A percentile compares a stretch with the other conserved stretches of the same genome.
Conservation (phyloP, 352 stramenopile genomes). For the Phytophthora colocasiae region DNA sequence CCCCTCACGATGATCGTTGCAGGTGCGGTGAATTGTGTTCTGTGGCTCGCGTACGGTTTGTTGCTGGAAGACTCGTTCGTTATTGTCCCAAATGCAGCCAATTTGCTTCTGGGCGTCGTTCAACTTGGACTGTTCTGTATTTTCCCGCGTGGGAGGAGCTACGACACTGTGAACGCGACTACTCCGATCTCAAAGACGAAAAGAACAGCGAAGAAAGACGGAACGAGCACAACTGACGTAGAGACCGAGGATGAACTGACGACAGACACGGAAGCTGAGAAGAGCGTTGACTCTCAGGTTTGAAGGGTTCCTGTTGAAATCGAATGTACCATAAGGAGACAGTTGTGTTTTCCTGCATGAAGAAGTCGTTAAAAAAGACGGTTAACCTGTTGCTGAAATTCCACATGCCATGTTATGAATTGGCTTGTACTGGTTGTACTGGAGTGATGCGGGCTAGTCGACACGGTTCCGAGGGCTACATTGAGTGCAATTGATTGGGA, state of each 20-base stretch:
- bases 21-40: slow-evolving; percentile 51
- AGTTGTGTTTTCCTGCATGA: too few species aligned
- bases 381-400: too few species aligned
- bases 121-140: slow-evolving; percentile 61
- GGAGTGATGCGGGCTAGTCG: too few species aligned
- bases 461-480: too few species aligned
- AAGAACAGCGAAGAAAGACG: slow-evolving; percentile 4
- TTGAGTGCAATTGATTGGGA: too few species aligned
- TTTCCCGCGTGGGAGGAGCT: slow-evolving; percentile 31
- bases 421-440: too few species aligned
- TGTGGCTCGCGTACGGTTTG: slow-evolving; percentile 66
- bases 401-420: too few species aligned
- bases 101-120: slow-evolving; percentile 59
- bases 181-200: slow-evolving; percentile 18
- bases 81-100: slow-evolving; percentile 65
- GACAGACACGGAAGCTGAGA: background rate
- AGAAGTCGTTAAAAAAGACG: too few species aligned
- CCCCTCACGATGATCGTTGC: slow-evolving; percentile 61
- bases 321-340: background rate
- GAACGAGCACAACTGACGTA: slow-evolving; percentile 3
- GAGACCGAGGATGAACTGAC: slow-evolving; percentile 20
- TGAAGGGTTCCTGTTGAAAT: background rate
- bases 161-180: slow-evolving; percentile 41
- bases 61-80: slow-evolving; percentile 63
- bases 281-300: background rate